Percentiles rank a stretch among this genome's conserved stretches.
Conservation (phyloP, 331 rosid species). For the Telfairia occidentalis region DNA sequence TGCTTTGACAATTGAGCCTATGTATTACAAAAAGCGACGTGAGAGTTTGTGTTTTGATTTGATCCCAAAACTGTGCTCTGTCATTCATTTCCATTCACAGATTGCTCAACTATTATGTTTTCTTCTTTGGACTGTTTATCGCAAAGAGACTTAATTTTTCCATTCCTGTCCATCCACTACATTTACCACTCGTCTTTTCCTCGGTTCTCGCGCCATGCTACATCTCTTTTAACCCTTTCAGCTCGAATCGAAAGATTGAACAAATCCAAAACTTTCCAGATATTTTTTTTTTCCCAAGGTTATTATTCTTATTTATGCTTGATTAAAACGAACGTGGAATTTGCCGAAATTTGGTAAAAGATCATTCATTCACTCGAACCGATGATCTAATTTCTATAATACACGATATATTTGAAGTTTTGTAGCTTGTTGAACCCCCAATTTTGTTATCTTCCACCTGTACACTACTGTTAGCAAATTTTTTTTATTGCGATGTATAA, state of each 20-base stretch:
- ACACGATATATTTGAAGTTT: neutral
- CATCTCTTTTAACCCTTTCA: no score
- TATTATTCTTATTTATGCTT: neutral
- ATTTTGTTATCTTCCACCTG: conserved; percentile 20
- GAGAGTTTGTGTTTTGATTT: neutral
- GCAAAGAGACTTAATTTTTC: neutral
- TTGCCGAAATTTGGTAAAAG: neutral
- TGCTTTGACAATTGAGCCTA: neutral
- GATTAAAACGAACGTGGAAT: neutral
- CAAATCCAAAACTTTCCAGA: neutral
- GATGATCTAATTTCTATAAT: neutral
- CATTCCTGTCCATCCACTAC: neutral
- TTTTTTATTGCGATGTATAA: conserved; percentile 31
- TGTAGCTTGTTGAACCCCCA: neutral
- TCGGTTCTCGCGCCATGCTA: neutral
- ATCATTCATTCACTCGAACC: neutral
- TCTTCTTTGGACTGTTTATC: neutral
- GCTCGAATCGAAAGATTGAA: no score
- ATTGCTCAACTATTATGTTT: neutral
- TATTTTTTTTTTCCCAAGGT: neutral
- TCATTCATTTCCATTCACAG: neutral
- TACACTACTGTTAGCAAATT: conserved; percentile 43
- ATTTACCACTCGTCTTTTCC: neutral
- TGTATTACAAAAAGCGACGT: neutral
- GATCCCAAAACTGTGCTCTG: neutral